Evolutionary conservation across 73 alveolate genomes (phyloP), one percentile per base, ranked within the genome.

Genomic region (Paraurostyla sp.): DNA sequence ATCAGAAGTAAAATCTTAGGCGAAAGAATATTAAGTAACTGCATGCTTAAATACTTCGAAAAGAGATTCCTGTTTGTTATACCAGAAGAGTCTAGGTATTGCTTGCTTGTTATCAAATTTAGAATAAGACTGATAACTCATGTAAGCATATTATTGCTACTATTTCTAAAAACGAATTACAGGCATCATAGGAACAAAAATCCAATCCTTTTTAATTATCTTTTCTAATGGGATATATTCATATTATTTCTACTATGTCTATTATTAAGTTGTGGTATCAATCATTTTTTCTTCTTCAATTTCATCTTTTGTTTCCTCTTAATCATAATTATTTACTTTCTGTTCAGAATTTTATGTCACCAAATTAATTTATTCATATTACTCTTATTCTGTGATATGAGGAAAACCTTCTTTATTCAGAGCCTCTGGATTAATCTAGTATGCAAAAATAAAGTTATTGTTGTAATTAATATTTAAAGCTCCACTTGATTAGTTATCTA

Each of bases 391-490:
- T 6, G 76, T 54, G 7, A 22, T 25, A 25, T 50, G n/a, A 1
- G 85, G 85, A 60, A 81, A 7, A 35, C 25, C 43, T 43, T 62
- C 25, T 45, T 38, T 33, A 52, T 49, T 48, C 62, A 83, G 11
- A 15, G 90, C 76, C n/a, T 43, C 71, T 11, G 90, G 91, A 59
- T 91, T 48, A 27, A 91, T 84, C 58, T 91, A 56, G 48, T 69
- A 91, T 25, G 93, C 96, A 59, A 91, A 91, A 43, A 91, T 18
- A 38, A 71, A 58, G 69, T 46, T 30, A 30, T 81, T 56, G 57
- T 83, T 85, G 18, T 46, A 46, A 42, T 71, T 63, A 18, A 87
- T 40, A 42, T 40, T 75, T 0, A 80, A 51, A 6, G 23, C 29
- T 27, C 76, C n/a, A 38, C 86, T 75, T 76, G 59, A 27, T 58